These are phyloP conservation scores for Camellia sinensis DNA, from an alignment of 148 eudicot genomes.

Conservation along the genomic window DNA sequence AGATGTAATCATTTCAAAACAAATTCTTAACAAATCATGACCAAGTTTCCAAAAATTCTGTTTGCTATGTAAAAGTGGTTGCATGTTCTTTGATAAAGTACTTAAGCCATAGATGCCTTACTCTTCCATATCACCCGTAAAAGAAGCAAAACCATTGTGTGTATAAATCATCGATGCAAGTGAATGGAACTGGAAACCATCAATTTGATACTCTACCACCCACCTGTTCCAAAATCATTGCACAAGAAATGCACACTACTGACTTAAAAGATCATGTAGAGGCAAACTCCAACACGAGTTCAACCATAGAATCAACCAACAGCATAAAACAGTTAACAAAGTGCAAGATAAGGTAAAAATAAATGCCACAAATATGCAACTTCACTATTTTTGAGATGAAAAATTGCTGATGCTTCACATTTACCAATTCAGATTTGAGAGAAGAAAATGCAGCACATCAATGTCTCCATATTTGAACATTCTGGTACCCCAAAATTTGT, in stretches of 20 bases:
- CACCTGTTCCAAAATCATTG: constrained; percentile 64
- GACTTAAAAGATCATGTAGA: background rate
- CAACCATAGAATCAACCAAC: background rate
- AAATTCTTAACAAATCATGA: background rate
- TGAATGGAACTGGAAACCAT: constrained; percentile 96
- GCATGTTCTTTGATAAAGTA: background rate
- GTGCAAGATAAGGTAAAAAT: constrained; percentile 6
- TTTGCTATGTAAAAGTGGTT: background rate
- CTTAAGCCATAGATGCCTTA: constrained; percentile 43
- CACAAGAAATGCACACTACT: constrained; percentile 16
- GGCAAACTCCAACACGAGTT: background rate
- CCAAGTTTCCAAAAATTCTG: too few species aligned
- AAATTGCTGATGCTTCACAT: constrained; percentile 10
- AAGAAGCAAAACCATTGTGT: constrained; percentile 91
- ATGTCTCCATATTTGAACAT: constrained; percentile 95
- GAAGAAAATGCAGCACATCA: constrained; percentile 90
- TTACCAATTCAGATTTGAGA: constrained; percentile 95
- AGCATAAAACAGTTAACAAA: background rate
- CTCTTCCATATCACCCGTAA: constrained; percentile 92
- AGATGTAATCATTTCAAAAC: background rate
- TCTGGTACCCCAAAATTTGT: constrained; percentile 98
- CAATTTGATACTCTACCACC: constrained; percentile 87
- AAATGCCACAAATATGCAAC: background rate
- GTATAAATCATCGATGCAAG: constrained; percentile 95
- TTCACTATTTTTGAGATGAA: background rate